Conservation (phyloP, 2,329 filamentous ascomycete species). For the Magnaporthales sp. region DNA sequence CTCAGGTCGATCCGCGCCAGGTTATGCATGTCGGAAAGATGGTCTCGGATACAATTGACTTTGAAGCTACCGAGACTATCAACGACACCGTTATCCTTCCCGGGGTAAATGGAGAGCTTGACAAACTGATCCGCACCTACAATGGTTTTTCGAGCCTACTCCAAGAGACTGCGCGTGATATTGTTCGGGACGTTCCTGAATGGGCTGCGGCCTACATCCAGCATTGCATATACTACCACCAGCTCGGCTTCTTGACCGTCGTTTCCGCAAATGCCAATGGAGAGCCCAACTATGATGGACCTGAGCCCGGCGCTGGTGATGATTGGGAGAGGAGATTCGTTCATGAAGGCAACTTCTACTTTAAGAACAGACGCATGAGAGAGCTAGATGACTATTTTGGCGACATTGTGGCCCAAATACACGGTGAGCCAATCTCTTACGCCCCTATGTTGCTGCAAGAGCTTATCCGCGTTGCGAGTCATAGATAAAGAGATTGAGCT, state of each 20-base stretch:
- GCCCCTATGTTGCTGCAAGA: neutral
- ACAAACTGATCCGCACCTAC: conserved; percentile 69
- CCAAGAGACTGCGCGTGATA: conserved; percentile 53
- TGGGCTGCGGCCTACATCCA: conserved; percentile 43
- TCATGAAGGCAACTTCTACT: conserved; percentile 65
- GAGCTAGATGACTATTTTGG: conserved; percentile 76
- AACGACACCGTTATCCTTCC: conserved; percentile 63
- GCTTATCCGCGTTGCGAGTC: neutral
- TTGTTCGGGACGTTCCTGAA: conserved; percentile 55
- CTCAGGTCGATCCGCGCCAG: conserved; percentile 46
- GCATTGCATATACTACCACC: conserved; percentile 85
- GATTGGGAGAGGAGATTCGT: conserved; percentile 71
- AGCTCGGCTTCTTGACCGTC: conserved; percentile 81
- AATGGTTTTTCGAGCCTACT: conserved; percentile 70
- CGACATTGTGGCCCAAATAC: conserved; percentile 77
- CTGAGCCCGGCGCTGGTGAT: conserved; percentile 41
- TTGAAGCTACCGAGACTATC: conserved; percentile 64
- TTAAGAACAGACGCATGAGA: conserved; percentile 75
- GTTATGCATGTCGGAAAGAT: conserved; percentile 60
- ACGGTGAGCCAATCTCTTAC: conserved; percentile 43
- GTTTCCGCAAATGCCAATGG: conserved; percentile 54
- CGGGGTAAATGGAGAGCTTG: conserved; percentile 66
- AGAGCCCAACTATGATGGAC: conserved; percentile 54
- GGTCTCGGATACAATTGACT: conserved; percentile 70
- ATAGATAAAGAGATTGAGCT: conserved; percentile 66